Conservation (phyloP, 768 basidiomycete species). For the Scleroderma citrinum region DNA sequence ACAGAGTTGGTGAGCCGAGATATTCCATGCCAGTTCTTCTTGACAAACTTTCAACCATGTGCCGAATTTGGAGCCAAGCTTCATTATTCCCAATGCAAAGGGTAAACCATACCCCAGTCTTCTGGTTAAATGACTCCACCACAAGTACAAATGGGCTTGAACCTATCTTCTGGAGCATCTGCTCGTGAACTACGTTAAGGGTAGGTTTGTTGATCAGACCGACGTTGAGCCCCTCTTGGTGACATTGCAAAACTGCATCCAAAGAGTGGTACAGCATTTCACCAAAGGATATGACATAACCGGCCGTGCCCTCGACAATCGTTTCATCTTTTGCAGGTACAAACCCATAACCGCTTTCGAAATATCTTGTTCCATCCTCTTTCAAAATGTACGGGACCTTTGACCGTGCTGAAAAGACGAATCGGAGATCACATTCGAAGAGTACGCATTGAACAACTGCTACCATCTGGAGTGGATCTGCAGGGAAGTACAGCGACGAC, state of each 20-base stretch:
- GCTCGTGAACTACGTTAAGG: conserved; percentile 78
- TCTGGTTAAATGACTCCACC: conserved; percentile 82
- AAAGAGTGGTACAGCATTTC: conserved; percentile 82
- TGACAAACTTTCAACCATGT: too few relatives aligned
- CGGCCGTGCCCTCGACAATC: conserved; percentile 68
- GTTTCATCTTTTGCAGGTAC: conserved; percentile 81
- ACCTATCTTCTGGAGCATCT: conserved; percentile 69
- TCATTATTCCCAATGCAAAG: background rate
- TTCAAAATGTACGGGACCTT: conserved; percentile 86
- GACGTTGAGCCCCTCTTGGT: conserved; percentile 69
- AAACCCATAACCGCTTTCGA: conserved; percentile 69
- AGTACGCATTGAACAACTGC: conserved; percentile 73
- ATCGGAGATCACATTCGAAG: conserved; percentile 77
- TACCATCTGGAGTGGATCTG: conserved; percentile 75
- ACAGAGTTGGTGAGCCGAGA: too few relatives aligned
- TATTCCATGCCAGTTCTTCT: too few relatives aligned
- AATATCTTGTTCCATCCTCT: conserved; percentile 65
- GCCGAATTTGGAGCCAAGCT: conserved; percentile 78
- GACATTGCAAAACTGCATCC: conserved; percentile 74
- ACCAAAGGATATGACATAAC: conserved; percentile 81
- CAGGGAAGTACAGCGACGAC: conserved; percentile 84
- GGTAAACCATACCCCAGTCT: conserved; percentile 58
- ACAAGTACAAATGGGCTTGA: conserved; percentile 73
- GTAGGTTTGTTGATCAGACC: conserved; percentile 85
- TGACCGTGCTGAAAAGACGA: conserved; percentile 84